phyloP scores from a whole-genome alignment of 2,329 filamentous ascomycete genomes.

The Diplodia mutila region DNA sequence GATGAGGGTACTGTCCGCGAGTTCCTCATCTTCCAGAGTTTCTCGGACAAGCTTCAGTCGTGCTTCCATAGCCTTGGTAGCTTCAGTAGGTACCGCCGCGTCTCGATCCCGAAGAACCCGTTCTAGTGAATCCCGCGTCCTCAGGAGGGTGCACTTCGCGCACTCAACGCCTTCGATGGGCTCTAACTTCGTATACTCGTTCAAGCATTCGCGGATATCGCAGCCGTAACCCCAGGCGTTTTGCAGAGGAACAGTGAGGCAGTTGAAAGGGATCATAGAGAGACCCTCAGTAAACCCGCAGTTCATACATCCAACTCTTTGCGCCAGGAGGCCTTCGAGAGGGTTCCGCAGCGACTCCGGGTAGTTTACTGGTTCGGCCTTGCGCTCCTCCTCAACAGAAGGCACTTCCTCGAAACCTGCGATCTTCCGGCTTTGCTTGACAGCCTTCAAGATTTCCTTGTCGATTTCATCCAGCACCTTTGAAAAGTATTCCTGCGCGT shows the following conservation, averaged over 20 bases:
- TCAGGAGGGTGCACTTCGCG: conserved; percentile 81
- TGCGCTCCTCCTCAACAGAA: conserved; percentile 13
- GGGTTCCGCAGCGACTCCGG: conserved; percentile 65
- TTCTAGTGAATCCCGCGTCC: conserved; percentile 53
- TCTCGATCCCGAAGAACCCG: conserved; percentile 43
- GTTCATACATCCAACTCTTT: conserved; percentile 81
- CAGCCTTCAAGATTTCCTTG: conserved; percentile 64
- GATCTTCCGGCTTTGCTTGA: conserved; percentile 44
- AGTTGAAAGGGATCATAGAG: conserved; percentile 91
- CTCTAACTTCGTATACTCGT: conserved; percentile 84
- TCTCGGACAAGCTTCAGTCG: conserved; percentile 69
- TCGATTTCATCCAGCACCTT: conserved; percentile 86
- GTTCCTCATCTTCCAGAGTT: conserved; percentile 78
- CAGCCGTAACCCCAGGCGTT: conserved; percentile 67
- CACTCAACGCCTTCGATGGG: conserved; percentile 89
- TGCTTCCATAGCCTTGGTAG: neutral
- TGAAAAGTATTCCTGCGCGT: conserved; percentile 96
- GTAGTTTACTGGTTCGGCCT: conserved; percentile 8
- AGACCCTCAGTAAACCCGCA: conserved; percentile 89
- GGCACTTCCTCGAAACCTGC: conserved; percentile 10
- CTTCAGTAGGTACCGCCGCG: conserved; percentile 17
- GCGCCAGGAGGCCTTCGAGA: conserved; percentile 83
- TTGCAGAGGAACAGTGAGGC: conserved; percentile 82
- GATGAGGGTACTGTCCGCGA: conserved; percentile 61
- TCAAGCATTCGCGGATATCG: conserved; percentile 76